Percentiles rank a stretch among this genome's conserved stretches.
Evolutionary conservation across 768 basidiomycete species (phyloP).

Genomic region (Suillus weaverae): DNA sequence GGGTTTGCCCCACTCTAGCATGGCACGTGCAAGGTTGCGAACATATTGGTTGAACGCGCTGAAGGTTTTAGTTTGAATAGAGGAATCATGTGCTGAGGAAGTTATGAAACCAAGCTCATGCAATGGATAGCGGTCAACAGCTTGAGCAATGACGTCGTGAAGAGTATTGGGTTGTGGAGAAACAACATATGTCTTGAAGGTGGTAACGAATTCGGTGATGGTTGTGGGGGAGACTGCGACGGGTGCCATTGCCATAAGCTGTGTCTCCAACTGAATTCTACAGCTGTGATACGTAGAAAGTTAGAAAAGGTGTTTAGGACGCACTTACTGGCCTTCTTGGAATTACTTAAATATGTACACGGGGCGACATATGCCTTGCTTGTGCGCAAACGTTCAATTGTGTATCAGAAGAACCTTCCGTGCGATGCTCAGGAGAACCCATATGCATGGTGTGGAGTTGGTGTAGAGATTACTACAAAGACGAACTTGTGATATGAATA

Average conservation of each 20-base stretch:
- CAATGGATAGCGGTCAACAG: conserved; percentile 20
- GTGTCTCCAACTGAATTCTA: not conserved
- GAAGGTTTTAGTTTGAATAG: conserved; percentile 28
- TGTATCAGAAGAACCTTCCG: not conserved
- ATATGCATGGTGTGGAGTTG: not conserved
- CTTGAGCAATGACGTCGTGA: conserved; percentile 23
- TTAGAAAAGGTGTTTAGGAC: conserved; percentile 5
- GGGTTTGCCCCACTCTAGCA: conserved; percentile 26
- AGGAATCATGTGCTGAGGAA: conserved; percentile 30
- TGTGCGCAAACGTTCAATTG: not conserved
- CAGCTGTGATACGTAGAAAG: not conserved
- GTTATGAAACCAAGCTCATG: conserved; percentile 30
- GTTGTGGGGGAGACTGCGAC: conserved; percentile 14
- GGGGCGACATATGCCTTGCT: not conserved
- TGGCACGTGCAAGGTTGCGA: conserved; percentile 22
- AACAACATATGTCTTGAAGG: not conserved
- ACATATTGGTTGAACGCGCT: conserved; percentile 17
- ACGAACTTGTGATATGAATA: not conserved
- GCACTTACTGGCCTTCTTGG: conserved; percentile 4
- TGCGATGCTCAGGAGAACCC: not conserved
- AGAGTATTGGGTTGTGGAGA: conserved; percentile 17
- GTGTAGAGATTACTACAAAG: not conserved
- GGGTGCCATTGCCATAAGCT: conserved; percentile 17
- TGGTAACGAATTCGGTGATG: conserved; percentile 10
- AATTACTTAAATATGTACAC: conserved; percentile 19